Conservation (phyloP, 768 basidiomycete species). For the Suillus alpinus region DNA sequence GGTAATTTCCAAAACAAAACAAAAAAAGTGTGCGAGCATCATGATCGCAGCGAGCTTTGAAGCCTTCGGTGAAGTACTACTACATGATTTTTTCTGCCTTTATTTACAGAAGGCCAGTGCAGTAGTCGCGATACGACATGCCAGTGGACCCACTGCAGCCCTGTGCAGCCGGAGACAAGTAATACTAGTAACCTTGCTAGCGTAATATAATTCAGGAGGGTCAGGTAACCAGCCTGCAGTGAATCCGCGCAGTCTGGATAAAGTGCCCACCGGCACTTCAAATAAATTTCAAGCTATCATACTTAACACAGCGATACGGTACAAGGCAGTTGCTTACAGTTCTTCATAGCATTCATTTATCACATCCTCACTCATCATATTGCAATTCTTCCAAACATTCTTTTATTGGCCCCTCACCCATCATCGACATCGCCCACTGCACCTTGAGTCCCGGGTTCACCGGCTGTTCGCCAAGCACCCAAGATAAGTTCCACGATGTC, state of each 20-base stretch:
- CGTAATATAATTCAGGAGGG: background rate
- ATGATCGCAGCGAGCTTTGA: too few relatives aligned
- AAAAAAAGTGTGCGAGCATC: too few relatives aligned
- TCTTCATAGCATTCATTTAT: background rate
- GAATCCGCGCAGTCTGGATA: background rate
- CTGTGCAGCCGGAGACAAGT: background rate
- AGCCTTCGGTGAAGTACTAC: too few relatives aligned
- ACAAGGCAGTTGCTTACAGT: background rate
- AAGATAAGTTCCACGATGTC: constrained; percentile 80
- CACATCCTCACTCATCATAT: background rate
- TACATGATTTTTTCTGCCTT: too few relatives aligned
- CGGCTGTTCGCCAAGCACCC: constrained; percentile 84
- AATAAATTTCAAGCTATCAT: background rate
- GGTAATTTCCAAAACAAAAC: too few relatives aligned
- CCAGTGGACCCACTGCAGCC: background rate
- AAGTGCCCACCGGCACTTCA: background rate
- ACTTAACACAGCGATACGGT: background rate
- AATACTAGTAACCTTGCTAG: background rate
- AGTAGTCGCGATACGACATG: background rate
- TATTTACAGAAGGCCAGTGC: background rate
- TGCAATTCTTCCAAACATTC: background rate
- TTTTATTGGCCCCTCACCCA: background rate
- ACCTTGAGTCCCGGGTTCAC: constrained; percentile 63
- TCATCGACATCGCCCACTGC: constrained; percentile 29
- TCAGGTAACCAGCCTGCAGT: background rate